Evolutionary conservation across 2,329 filamentous ascomycete genomes (phyloP).

Genomic region (Exophiala sp.): DNA sequence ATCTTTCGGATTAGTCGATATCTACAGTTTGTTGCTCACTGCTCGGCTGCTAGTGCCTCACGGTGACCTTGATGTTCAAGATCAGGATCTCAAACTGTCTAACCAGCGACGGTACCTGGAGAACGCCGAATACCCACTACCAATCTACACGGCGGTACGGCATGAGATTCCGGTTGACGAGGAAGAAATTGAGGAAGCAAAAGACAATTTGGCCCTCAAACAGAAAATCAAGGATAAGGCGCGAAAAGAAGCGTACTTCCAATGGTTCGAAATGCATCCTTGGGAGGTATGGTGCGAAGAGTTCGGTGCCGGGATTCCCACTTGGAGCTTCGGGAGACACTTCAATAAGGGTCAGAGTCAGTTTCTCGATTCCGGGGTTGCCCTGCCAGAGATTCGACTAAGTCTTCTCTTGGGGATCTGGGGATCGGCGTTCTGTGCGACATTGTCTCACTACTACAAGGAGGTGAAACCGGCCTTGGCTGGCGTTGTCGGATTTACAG

Average conservation of each 20-base stretch:
- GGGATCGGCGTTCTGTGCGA: slow-evolving; percentile 93
- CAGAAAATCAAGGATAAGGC: slow-evolving; percentile 43
- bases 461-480: slow-evolving; percentile 80
- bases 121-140: slow-evolving; percentile 74
- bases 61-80: slow-evolving; percentile 70
- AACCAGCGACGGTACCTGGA: slow-evolving; percentile 73
- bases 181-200: slow-evolving; percentile 34
- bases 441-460: slow-evolving; percentile 89
- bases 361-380: slow-evolving; percentile 57
- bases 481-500: slow-evolving; percentile 65
- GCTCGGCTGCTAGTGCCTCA: slow-evolving; percentile 79
- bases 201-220: slow-evolving; percentile 30
- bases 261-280: slow-evolving; percentile 94
- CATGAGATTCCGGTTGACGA: slow-evolving; percentile 79
- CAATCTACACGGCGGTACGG: slow-evolving; percentile 91
- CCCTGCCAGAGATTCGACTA: slow-evolving; percentile 76
- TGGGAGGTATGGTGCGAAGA: slow-evolving; percentile 97
- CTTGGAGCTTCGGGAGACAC: slow-evolving; percentile 80
- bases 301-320: slow-evolving; percentile 83
- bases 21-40: slow-evolving; percentile 81
- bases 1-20: slow-evolving; percentile 83
- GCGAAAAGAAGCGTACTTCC: slow-evolving; percentile 75
- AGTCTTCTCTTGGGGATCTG: slow-evolving; percentile 89
- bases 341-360: slow-evolving; percentile 68
- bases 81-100: slow-evolving; percentile 81